Conservation (phyloP, 2,329 filamentous ascomycete genomes). For the Penicillium sp. region DNA sequence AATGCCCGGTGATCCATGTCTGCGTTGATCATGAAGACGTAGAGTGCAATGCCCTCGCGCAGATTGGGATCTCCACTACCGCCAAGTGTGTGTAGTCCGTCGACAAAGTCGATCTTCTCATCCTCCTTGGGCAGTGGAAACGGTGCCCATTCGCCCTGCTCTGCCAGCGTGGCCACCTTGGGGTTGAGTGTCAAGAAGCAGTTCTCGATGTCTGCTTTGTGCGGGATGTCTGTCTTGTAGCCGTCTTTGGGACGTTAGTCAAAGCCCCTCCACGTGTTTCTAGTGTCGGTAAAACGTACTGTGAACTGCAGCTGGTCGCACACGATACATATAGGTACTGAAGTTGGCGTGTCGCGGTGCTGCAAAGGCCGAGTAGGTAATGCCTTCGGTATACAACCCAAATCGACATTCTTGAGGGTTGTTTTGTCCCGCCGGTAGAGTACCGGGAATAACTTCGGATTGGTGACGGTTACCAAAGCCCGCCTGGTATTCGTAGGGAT, state of each 20-base stretch:
- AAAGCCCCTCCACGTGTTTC: neutral
- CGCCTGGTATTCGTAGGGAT: constrained; percentile 30
- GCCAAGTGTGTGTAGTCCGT: constrained; percentile 53
- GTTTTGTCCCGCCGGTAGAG: constrained; percentile 32
- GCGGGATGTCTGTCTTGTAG: constrained; percentile 44
- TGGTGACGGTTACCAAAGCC: constrained; percentile 33
- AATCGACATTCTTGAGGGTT: constrained; percentile 33
- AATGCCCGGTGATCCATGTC: constrained; percentile 55
- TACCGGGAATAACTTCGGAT: constrained; percentile 35
- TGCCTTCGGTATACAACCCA: constrained; percentile 32
- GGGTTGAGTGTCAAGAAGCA: constrained; percentile 42
- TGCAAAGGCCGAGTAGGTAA: constrained; percentile 29
- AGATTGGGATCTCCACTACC: constrained; percentile 55
- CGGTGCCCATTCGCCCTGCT: constrained; percentile 56
- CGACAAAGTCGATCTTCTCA: constrained; percentile 56
- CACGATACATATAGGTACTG: constrained; percentile 30
- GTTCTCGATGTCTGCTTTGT: constrained; percentile 29
- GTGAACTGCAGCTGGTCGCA: constrained; percentile 27
- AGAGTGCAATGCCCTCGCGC: constrained; percentile 52
- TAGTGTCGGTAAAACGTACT: constrained; percentile 14
- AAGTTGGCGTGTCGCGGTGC: constrained; percentile 28
- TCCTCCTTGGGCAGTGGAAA: constrained; percentile 48
- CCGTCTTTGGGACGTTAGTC: constrained; percentile 18
- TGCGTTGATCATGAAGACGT: constrained; percentile 55
- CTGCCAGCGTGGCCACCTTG: constrained; percentile 52